Base-by-base conservation (phyloP, 352 stramenopile genomes). In the Phytophthora constricta region DNA sequence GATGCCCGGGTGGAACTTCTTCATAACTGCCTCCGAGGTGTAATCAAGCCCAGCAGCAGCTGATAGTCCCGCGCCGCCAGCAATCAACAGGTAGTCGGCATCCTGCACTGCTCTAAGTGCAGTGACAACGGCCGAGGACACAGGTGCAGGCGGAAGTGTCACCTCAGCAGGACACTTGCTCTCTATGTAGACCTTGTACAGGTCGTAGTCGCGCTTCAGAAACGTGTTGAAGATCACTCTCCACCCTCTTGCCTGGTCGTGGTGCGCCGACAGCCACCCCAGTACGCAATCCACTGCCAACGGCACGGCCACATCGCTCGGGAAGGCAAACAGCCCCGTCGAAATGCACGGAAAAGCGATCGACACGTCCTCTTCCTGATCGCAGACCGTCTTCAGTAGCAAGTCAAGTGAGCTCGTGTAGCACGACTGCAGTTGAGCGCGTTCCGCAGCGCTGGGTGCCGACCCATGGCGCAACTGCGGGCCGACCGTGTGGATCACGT, bases 181-280 rank as follows among this genome's bases (percentile, higher is more conserved):
- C 56, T 72, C 68, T 46, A 77, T 65, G 23, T 63, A 63, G 20
- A 51, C 5, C 58, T 80, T 72, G 69, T 93, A 93, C 16, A 89
- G 46, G 7, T 84, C 70, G 27, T 80, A 74, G 59, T 93, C 85
- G 9, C 58, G 65, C 17, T 87, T 70, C 4, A 86, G 51, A 45
- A 92, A 93, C 8, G 82, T 87, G 58, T 93, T 90, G 69, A 91
- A 92, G 47, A 92, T 71, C 13, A 93, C 76, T 34, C 68, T 84
- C 77, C 84, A 89, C 14, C 62, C 43, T 2, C 50, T 31, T 0
- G 57, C 72, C 25, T 77, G 42, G 10, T 79, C 58, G 9, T 71
- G 16, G 49, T 91, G 72, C 1, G 41, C 27, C 11, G 72, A 26
- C 14, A 93, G 59, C 85, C 85, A 93, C 3, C 74, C 65, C 4